These are phyloP conservation scores for Puccinia triticina DNA, from an alignment of 1,284 basidiomycete species.

Conservation along the genomic window DNA sequence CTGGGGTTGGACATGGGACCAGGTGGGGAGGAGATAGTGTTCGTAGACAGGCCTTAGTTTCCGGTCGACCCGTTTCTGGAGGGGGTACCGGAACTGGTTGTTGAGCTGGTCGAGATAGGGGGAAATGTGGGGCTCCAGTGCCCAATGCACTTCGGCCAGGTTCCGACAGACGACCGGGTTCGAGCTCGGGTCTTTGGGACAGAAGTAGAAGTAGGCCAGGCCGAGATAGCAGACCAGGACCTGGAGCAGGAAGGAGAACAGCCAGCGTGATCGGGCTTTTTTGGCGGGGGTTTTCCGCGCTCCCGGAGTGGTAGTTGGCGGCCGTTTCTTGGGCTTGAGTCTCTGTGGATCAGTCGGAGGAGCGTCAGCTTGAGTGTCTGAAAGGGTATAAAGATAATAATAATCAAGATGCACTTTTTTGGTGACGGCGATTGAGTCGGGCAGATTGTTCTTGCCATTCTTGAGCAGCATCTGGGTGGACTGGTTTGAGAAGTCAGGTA, in stretches of 20 bases:
- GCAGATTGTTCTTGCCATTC: too few relatives aligned
- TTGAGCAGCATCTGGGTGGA: neutral
- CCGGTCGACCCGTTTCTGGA: neutral
- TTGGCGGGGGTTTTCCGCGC: neutral
- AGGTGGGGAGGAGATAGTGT: neutral
- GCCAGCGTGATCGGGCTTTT: neutral
- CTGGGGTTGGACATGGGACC: neutral
- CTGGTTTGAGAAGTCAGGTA: constrained; percentile 9
- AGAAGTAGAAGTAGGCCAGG: constrained; percentile 40
- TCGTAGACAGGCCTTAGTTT: constrained; percentile 3
- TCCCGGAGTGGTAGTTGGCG: too few relatives aligned
- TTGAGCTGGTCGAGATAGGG: constrained; percentile 3
- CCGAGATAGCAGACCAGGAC: constrained; percentile 33
- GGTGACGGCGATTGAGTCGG: too few relatives aligned
- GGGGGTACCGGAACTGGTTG: neutral
- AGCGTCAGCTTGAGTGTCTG: neutral
- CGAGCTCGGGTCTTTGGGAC: constrained; percentile 43
- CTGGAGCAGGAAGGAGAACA: neutral
- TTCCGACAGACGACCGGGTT: constrained; percentile 38
- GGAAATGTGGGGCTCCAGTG: constrained; percentile 6
- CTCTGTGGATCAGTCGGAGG: neutral
- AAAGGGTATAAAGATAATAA: too few relatives aligned
- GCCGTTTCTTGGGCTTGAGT: neutral
- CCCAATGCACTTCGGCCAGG: constrained; percentile 37
- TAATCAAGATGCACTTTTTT: neutral